phyloP scores from a whole-genome alignment of 441 rosid genomes.

The Euphorbia celastroides region DNA sequence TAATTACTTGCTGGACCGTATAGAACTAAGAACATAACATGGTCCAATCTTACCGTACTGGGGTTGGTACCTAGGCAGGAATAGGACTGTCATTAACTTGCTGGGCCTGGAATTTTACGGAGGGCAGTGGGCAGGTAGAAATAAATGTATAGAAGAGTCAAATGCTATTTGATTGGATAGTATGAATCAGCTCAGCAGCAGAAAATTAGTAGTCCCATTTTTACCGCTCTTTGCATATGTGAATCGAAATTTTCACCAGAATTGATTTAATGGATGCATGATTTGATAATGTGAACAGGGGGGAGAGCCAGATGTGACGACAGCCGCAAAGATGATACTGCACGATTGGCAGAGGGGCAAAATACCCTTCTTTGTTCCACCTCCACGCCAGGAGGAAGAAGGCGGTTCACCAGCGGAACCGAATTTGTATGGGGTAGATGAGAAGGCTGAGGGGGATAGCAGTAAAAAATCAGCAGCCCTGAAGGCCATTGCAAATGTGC shows the following conservation, averaged over 20 bases:
- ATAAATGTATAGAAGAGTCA: neutral
- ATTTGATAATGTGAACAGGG: slow-evolving; percentile 58
- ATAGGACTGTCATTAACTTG: too few species aligned
- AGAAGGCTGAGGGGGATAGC: slow-evolving; percentile 42
- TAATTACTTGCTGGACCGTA: neutral
- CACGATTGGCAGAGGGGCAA: slow-evolving; percentile 98
- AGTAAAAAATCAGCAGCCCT: slow-evolving; percentile 59
- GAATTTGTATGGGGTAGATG: slow-evolving; percentile 29
- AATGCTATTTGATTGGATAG: neutral
- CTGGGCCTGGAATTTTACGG: neutral
- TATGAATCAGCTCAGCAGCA: neutral
- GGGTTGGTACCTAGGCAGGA: too few species aligned
- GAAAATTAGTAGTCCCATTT: too few species aligned
- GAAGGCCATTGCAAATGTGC: slow-evolving; percentile 69
- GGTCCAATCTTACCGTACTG: too few species aligned
- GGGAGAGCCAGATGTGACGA: slow-evolving; percentile 80
- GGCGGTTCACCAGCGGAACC: slow-evolving; percentile 27
- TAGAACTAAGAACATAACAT: neutral
- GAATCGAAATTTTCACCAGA: neutral
- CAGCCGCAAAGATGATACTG: slow-evolving; percentile 92
- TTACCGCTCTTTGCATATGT: neutral
- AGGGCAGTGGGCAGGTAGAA: neutral
- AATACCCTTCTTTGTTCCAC: slow-evolving; percentile 84
- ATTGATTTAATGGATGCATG: neutral
- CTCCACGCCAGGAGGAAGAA: slow-evolving; percentile 50